A percentile compares a stretch with the other conserved stretches of the same genome.
Conservation (phyloP, 805 yeast species). For the Torulaspora quercuum region DNA sequence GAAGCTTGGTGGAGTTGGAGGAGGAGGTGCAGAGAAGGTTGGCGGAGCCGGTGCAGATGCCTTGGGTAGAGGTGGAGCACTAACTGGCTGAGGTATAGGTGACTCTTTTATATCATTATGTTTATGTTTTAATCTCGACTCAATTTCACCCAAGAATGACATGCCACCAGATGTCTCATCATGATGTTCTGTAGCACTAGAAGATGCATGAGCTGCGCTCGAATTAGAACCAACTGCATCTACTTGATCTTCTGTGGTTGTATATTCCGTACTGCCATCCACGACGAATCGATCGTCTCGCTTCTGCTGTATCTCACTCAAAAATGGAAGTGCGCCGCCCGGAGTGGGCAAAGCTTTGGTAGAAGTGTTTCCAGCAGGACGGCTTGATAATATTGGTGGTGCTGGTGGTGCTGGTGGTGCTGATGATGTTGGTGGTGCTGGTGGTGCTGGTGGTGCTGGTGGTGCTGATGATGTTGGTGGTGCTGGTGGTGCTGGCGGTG, state of each 20-base stretch:
- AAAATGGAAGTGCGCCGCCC: conserved; percentile 46
- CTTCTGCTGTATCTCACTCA: conserved; percentile 48
- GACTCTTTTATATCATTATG: conserved; percentile 9
- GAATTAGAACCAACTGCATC: conserved; percentile 23
- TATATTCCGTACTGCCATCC: conserved; percentile 35
- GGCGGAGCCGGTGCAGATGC: conserved; percentile 20
- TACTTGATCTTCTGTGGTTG: conserved; percentile 26
- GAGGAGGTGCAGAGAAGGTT: conserved; percentile 15
- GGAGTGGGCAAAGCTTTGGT: conserved; percentile 21
- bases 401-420: conserved; percentile 24
- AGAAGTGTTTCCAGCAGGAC: too few relatives aligned
- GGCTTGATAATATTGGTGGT: conserved; percentile 14
- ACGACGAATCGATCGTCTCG: conserved; percentile 47
- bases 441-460: conserved; percentile 22
- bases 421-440: conserved; percentile 22
- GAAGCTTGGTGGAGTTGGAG: conserved; percentile 17
- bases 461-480: conserved; percentile 19
- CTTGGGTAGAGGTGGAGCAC: conserved; percentile 19
- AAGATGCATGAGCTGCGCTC: conserved; percentile 21
- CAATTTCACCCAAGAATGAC: conserved; percentile 34
- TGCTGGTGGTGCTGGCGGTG: conserved; percentile 22
- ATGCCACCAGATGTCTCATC: conserved; percentile 16
- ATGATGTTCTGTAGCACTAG: conserved; percentile 1
- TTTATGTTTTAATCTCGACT: conserved; percentile 25
- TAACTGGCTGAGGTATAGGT: conserved; percentile 16